A percentile compares a stretch with the other conserved stretches of the same genome.
These are phyloP conservation scores for Rhizoctonia solani DNA, from an alignment of 1,284 basidiomycete species.

Conservation along the genomic window DNA sequence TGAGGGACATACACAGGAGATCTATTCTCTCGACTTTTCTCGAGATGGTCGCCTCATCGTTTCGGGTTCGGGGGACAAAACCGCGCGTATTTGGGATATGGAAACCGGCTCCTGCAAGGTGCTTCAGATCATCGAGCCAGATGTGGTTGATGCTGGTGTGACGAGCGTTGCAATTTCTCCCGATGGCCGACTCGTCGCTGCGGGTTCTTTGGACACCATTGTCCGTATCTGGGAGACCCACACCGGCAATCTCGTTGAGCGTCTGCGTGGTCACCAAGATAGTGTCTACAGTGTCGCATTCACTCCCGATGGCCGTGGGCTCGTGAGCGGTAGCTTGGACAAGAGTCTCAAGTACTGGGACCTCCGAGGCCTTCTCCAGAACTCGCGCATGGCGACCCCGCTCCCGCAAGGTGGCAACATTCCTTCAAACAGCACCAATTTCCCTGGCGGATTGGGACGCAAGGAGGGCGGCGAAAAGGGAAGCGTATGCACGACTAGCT, in stretches of 20 bases:
- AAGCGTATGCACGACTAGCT: slow-evolving; percentile 71
- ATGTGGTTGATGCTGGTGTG: slow-evolving; percentile 70
- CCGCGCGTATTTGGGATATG: slow-evolving; percentile 88
- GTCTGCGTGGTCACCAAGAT: slow-evolving; percentile 79
- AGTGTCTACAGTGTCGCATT: slow-evolving; percentile 86
- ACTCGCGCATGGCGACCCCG: slow-evolving; percentile 37
- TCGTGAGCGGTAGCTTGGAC: slow-evolving; percentile 85
- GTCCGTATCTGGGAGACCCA: slow-evolving; percentile 86
- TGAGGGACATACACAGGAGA: slow-evolving; percentile 86
- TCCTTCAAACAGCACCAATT: slow-evolving; percentile 31
- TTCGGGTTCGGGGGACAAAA: slow-evolving; percentile 89
- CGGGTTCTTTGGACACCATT: slow-evolving; percentile 81
- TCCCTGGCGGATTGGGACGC: slow-evolving; percentile 41
- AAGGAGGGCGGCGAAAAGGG: slow-evolving; percentile 53
- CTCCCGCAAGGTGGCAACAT: slow-evolving; percentile 39
- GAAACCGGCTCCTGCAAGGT: slow-evolving; percentile 61
- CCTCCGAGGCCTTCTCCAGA: slow-evolving; percentile 54
- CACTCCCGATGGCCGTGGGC: slow-evolving; percentile 77
- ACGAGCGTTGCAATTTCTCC: slow-evolving; percentile 81
- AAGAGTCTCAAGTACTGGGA: slow-evolving; percentile 91
- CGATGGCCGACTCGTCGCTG: slow-evolving; percentile 79
- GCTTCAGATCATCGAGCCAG: slow-evolving; percentile 63
- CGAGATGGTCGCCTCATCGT: slow-evolving; percentile 80
- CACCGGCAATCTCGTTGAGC: slow-evolving; percentile 72
- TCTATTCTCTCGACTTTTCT: slow-evolving; percentile 89